Percentiles rank a stretch among this genome's conserved stretches.
These are phyloP conservation scores for Cytospora leucostoma DNA, from an alignment of 2,329 filamentous ascomycete genomes.

Conservation along the genomic window DNA sequence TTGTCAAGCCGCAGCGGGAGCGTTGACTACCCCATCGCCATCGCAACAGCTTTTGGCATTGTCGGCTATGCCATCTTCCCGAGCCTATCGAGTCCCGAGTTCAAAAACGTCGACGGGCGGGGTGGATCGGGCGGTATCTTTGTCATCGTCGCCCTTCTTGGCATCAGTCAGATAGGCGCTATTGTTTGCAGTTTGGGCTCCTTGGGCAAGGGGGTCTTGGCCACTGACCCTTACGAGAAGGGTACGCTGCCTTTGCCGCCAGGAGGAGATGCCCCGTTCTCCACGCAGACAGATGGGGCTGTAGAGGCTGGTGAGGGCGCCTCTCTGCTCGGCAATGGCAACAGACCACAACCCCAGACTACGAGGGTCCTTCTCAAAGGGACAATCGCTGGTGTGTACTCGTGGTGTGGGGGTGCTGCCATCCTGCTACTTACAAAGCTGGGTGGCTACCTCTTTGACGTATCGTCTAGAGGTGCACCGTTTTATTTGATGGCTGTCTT, in stretches of 20 bases:
- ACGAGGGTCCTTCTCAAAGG: constrained; percentile 74
- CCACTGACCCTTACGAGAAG: constrained; percentile 41
- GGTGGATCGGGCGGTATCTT: constrained; percentile 72
- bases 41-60: constrained; percentile 72
- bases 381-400: constrained; percentile 92
- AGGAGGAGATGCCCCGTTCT: constrained; percentile 14
- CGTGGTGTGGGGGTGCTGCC: constrained; percentile 82
- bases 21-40: constrained; percentile 73
- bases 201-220: constrained; percentile 76
- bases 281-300: constrained; percentile 24
- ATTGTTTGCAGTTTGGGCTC: constrained; percentile 95
- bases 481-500: constrained; percentile 95
- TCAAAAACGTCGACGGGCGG: constrained; percentile 61
- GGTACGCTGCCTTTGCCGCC: constrained; percentile 32
- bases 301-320: constrained; percentile 35
- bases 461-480: constrained; percentile 70
- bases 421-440: constrained; percentile 91
- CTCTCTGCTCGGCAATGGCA: constrained; percentile 39
- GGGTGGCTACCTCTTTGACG: constrained; percentile 85
- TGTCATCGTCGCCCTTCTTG: constrained; percentile 75
- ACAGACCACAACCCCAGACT: constrained; percentile 29
- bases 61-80: constrained; percentile 78
- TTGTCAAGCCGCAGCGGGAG: constrained; percentile 68
- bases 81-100: constrained; percentile 74
- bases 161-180: constrained; percentile 91